phyloP scores from a whole-genome alignment of 2,329 filamentous ascomycete genomes.

The Fusarium neocosmosporiellum region DNA sequence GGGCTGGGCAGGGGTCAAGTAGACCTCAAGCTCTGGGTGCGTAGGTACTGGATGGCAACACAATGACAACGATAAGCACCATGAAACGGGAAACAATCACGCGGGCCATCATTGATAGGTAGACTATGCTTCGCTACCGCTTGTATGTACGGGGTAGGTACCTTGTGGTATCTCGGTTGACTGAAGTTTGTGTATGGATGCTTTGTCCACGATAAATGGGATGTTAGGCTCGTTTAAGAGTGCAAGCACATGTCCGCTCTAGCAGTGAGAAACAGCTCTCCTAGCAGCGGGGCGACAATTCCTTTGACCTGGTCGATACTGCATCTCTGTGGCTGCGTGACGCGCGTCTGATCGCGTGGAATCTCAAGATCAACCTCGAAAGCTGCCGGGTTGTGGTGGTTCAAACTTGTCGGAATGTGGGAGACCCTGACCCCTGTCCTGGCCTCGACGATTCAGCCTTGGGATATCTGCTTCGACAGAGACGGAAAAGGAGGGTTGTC shows the following conservation, averaged over 20 bases:
- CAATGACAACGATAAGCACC: not conserved
- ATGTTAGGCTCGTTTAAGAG: not conserved
- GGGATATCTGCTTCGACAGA: not conserved
- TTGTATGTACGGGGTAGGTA: not conserved
- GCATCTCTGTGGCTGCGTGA: not conserved
- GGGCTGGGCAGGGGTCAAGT: not conserved
- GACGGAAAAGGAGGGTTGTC: not conserved
- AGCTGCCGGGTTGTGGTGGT: not conserved
- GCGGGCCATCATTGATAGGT: not conserved
- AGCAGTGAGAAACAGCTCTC: not conserved
- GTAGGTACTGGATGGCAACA: not conserved
- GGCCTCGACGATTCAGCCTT: not conserved
- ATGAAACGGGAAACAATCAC: not conserved
- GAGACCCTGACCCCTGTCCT: not conserved
- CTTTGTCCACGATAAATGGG: not conserved
- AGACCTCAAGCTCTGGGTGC: not conserved
- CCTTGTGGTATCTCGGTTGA: not conserved
- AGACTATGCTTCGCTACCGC: not conserved
- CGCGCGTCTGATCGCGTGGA: constrained; percentile 1
- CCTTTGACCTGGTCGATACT: not conserved
- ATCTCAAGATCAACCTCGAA: not conserved
- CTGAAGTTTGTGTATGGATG: not conserved
- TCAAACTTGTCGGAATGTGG: not conserved
- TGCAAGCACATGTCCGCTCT: not conserved
- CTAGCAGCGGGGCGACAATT: not conserved